These are phyloP conservation scores for Effrenium voratum DNA, from an alignment of 73 alveolate species.

Conservation along the genomic window DNA sequence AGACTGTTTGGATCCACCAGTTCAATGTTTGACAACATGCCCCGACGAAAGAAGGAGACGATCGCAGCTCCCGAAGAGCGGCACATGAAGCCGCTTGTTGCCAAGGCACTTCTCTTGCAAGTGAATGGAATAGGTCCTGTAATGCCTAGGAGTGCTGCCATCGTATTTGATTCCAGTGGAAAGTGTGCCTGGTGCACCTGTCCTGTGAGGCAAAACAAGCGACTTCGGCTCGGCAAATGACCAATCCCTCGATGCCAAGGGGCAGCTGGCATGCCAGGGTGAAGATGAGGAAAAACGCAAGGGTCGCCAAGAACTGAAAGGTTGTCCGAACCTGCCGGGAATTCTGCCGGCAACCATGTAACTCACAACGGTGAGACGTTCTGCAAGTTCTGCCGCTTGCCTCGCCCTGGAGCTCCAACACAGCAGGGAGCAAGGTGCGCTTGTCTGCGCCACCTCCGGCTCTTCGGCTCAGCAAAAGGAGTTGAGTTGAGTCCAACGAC, in stretches of 20 bases:
- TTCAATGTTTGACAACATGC: not conserved
- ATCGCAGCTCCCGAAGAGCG: not conserved
- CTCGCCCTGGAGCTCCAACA: slow-evolving; percentile 88
- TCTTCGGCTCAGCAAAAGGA: not conserved
- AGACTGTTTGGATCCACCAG: not conserved
- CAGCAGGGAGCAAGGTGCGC: slow-evolving; percentile 81
- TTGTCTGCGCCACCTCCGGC: slow-evolving; percentile 69
- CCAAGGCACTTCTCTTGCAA: slow-evolving; percentile 74
- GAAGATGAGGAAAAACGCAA: slow-evolving; percentile 48
- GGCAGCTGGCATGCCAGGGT: slow-evolving; percentile 48
- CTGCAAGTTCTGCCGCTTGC: too few relatives aligned
- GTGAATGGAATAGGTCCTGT: slow-evolving; percentile 64
- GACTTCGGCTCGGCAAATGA: too few relatives aligned
- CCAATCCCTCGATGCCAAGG: not conserved
- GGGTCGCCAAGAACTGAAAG: slow-evolving; percentile 43
- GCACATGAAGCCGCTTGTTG: too few relatives aligned
- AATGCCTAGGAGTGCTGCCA: not conserved
- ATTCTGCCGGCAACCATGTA: not conserved
- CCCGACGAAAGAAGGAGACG: not conserved
- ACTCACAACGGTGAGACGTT: too few relatives aligned
- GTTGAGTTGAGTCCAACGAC: not conserved
- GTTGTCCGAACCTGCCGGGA: slow-evolving; percentile 51
- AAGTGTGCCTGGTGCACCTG: not conserved
- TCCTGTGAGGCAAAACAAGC: not conserved
- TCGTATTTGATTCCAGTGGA: too few relatives aligned